These are phyloP conservation scores for Populus pruinosa DNA, from an alignment of 345 rosid genomes.

Conservation along the genomic window DNA sequence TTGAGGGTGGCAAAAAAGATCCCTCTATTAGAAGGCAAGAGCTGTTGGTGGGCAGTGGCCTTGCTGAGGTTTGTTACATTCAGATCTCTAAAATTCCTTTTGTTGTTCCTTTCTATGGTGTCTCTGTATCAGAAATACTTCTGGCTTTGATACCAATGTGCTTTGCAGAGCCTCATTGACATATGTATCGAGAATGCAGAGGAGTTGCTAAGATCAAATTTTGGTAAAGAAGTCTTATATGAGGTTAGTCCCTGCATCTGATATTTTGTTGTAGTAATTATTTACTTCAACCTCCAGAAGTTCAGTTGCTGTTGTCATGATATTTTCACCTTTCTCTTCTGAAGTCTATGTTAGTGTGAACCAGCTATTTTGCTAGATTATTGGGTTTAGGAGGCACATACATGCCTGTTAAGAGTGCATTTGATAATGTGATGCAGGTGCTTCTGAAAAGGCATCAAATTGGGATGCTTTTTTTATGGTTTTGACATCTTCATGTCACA, in stretches of 20 bases:
- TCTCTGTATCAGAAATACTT: not conserved
- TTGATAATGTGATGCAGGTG: no score
- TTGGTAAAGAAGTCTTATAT: slow-evolving; percentile 71
- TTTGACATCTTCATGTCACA: no score
- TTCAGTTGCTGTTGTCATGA: not conserved
- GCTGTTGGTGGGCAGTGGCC: slow-evolving; percentile 69
- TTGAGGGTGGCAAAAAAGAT: slow-evolving; percentile 73
- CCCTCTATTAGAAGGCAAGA: slow-evolving; percentile 71
- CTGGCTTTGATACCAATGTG: not conserved
- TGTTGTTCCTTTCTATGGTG: not conserved
- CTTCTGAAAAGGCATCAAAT: no score
- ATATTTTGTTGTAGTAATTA: not conserved
- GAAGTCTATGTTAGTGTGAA: not conserved
- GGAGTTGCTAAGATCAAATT: slow-evolving; percentile 66
- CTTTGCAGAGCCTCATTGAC: slow-evolving; percentile 67
- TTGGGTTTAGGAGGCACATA: not conserved
- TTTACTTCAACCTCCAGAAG: not conserved
- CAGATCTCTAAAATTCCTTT: not conserved
- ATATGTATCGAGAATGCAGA: slow-evolving; percentile 59
- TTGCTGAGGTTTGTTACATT: slow-evolving; percentile 72
- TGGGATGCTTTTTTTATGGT: no score
- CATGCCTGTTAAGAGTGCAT: no score
- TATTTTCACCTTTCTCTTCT: not conserved
- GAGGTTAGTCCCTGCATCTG: slow-evolving; percentile 48
- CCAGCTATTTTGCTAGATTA: not conserved